These are phyloP conservation scores for Malus hybrid DNA, from an alignment of 331 rosid species.

Conservation along the genomic window DNA sequence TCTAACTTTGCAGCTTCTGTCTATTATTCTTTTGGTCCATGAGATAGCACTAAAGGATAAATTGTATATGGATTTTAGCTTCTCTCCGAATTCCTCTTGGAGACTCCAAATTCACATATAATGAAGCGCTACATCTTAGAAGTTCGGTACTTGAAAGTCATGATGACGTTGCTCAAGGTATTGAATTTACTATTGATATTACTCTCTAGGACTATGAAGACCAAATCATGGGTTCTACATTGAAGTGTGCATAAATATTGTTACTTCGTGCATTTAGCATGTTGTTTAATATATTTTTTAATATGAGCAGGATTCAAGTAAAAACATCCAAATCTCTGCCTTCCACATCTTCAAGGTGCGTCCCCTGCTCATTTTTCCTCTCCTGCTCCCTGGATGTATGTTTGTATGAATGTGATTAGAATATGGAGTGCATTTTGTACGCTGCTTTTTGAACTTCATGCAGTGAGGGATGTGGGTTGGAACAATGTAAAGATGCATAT, in stretches of 20 bases:
- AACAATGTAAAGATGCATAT: neutral
- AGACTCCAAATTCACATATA: constrained; percentile 71
- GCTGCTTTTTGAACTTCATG: neutral
- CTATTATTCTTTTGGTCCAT: constrained; percentile 3
- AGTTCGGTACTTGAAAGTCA: constrained; percentile 72
- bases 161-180: constrained; percentile 93
- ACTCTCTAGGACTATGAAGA: neutral
- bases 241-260: neutral
- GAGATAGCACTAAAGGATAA: constrained; percentile 17
- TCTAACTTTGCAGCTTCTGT: constrained; percentile 2
- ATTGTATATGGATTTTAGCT: constrained; percentile 50
- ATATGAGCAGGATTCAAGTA: constrained; percentile 84
- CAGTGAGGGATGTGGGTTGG: neutral
- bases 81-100: constrained; percentile 87
- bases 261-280: constrained; percentile 15
- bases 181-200: neutral
- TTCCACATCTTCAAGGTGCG: constrained; percentile 97
- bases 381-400: neutral
- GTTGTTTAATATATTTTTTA: neutral
- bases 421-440: neutral
- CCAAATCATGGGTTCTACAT: neutral
- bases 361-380: neutral
- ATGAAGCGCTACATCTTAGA: constrained; percentile 90
- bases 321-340: constrained; percentile 83
- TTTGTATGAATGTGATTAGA: neutral